Evolutionary conservation across 352 stramenopile species (phyloP), one percentile per base, ranked within the genome.

Genomic region (Pythium periplocum): DNA sequence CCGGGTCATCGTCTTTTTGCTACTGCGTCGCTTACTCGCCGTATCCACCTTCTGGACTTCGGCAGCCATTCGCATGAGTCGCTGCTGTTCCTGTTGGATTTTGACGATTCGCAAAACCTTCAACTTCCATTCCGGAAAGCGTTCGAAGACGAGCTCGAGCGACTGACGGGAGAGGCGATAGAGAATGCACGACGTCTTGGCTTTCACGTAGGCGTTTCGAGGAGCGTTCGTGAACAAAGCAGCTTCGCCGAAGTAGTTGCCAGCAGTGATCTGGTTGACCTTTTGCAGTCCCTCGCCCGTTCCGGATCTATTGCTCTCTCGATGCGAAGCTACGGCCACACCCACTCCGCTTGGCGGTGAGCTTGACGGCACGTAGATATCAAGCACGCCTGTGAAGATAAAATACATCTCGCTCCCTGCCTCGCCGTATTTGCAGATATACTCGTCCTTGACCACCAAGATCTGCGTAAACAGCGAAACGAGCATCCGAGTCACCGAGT

Each of bases 341-440:
- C 33, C 11, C 4, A 43, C 8, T 32, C 45, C 9, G 4, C 39
- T 33, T 41, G 45, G 9, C 3, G 46, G 30, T 26, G 53, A 38
- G 17, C 48, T 26, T 26, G 69, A n/a, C 0, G 70, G 70, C 11
- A 86, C 61, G 35, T 74, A 77, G n/a, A 86, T 82, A 30, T 81
- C 75, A 0, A 86, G 51, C 10, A 71, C 62, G 6, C 73, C 75
- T 0, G 73, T 79, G 55, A 81, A 86, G 30, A 86, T 75, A 57
- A 86, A 84, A 46, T 77, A 86, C 75, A 86, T 86, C 35, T 86
- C 75, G 32, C 71, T 76, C 11, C 75, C 75, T 44, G 83, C 64
- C 39, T 86, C 75, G 6, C 71, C 61, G 37, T 78, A 81, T 11
- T 68, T 66, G 45, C 75, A 84, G 4, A 84, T 64, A 45, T 75